Evolutionary conservation across 2,329 filamentous ascomycete genomes (phyloP).

Genomic region (Harringtonia aguacate): DNA sequence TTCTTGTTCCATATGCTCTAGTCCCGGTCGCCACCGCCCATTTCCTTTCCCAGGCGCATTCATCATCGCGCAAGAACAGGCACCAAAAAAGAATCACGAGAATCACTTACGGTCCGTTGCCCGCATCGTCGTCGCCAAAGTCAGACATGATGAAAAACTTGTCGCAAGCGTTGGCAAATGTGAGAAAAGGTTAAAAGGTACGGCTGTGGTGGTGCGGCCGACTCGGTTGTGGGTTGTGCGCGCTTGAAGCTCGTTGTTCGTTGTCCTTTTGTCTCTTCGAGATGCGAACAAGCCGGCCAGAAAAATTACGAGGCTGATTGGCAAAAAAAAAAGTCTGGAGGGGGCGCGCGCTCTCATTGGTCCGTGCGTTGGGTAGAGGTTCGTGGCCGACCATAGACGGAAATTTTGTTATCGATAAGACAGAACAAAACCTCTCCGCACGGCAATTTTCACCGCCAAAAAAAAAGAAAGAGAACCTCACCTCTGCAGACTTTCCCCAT

Average conservation of each 20-base stretch:
- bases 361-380: background rate
- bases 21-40: too few relatives aligned
- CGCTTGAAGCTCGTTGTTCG: too few relatives aligned
- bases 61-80: background rate
- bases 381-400: background rate
- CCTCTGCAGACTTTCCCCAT: background rate
- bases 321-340: conserved; percentile 9
- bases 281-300: background rate
- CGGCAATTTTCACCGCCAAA: background rate
- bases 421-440: background rate
- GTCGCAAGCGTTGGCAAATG: background rate
- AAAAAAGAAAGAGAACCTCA: background rate
- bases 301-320: conserved; percentile 1
- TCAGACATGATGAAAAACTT: conserved; percentile 50
- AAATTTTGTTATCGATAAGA: conserved; percentile 11
- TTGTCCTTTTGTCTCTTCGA: background rate
- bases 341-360: conserved; percentile 5
- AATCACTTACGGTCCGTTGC: conserved; percentile 40
- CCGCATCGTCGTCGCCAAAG: conserved; percentile 53
- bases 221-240: too few relatives aligned
- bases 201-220: too few relatives aligned
- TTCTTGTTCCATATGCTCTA: too few relatives aligned
- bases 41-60: too few relatives aligned
- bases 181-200: background rate
- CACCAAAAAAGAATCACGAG: conserved; percentile 2